Conservation (phyloP, 495 filamentous ascomycete genomes). For the Friedmanniomyces simplex region DNA sequence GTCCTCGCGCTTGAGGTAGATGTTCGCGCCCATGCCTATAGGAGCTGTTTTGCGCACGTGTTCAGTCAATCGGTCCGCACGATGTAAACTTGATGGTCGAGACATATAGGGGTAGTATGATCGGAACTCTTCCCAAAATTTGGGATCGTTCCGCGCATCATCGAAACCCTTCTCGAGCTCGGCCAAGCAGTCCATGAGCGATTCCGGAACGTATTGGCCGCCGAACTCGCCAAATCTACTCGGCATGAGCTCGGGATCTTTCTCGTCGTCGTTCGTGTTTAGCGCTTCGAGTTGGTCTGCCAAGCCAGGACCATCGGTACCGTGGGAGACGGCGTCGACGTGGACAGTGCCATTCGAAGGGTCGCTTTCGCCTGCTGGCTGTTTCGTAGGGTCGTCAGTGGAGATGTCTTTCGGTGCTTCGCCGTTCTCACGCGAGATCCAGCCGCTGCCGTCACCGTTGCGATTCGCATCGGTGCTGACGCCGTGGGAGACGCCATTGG, state of each 20-base stretch:
- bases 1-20: constrained; percentile 94
- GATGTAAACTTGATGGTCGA: constrained; percentile 80
- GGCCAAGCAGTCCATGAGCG: constrained; percentile 89
- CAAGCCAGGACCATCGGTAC: constrained; percentile 53
- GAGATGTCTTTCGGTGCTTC: constrained; percentile 17
- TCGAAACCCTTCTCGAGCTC: constrained; percentile 92
- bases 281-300: constrained; percentile 65
- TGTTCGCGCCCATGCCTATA: constrained; percentile 70
- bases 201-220: constrained; percentile 97
- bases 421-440: constrained; percentile 16
- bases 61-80: constrained; percentile 78
- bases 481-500: constrained; percentile 25
- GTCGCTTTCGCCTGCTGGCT: constrained; percentile 16
- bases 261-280: constrained; percentile 41
- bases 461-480: constrained; percentile 47
- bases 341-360: constrained; percentile 32
- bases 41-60: constrained; percentile 30
- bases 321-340: constrained; percentile 53
- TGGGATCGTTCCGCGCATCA: constrained; percentile 67
- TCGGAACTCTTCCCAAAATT: constrained; percentile 95
- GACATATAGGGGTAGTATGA: constrained; percentile 98
- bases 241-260: constrained; percentile 49
- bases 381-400: constrained; percentile 18
- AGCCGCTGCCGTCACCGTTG: constrained; percentile 30
- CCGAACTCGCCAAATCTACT: constrained; percentile 93